Evolutionary conservation across 129 eudicot species (phyloP), one percentile per base, ranked within the genome.

Genomic region (Centrapalus pauciflorus): DNA sequence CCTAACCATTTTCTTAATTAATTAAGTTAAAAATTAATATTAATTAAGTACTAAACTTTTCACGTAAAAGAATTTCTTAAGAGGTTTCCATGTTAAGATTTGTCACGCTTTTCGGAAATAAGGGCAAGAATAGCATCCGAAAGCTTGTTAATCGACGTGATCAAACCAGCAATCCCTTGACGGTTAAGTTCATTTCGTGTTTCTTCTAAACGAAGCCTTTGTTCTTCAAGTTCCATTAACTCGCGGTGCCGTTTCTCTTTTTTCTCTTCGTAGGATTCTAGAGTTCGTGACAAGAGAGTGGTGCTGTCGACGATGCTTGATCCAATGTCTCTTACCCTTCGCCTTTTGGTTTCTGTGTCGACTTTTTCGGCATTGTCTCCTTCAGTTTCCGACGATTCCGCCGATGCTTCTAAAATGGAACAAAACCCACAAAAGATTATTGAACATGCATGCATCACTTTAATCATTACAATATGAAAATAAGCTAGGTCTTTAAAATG

Each of bases 71-170:
- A n/a, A n/a, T n/a, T n/a, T n/a, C n/a, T n/a, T n/a, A n/a, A n/a
- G n/a, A n/a, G n/a, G n/a, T n/a, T n/a, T n/a, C n/a, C n/a, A n/a
- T n/a, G n/a, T n/a, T n/a, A n/a, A n/a, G n/a, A n/a, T n/a, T n/a
- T n/a, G n/a, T n/a, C n/a, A 29, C 59, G 45, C 51, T 70, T 69
- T 27, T 77, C 86, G 4, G 86, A 73, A 77, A 77, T 70, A 26
- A 81, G 82, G 25, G 77, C 33, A 35, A 73, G 77, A 40, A 81
- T 77, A 32, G 86, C 86, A 61, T 77, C 76, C 2, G 86, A 81
- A 19, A 81, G 82, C 74, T 77, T 77, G 38, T 77, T 64, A 13
- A 81, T 60, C 5, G 86, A 79, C 0, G 77, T 32, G 64, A 81
- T 40, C 19, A 81, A 66, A 73, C 64, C 48, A 0, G 70, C 45